Evolutionary conservation across 306 rosid genomes (phyloP).

Genomic region (Quercus wislizeni): DNA sequence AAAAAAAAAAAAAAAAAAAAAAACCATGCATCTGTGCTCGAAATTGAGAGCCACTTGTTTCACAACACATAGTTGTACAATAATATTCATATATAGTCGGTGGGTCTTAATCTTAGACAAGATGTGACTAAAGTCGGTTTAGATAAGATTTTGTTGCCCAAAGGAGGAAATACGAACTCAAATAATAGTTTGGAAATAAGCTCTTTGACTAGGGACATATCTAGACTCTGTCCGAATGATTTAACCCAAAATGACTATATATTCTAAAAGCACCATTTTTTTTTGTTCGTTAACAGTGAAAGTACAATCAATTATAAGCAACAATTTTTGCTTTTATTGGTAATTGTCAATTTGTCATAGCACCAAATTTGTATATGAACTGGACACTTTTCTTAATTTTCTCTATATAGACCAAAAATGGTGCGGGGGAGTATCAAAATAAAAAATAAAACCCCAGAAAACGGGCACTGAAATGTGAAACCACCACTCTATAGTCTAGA

Average conservation of each 20-base stretch:
- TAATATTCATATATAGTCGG: background rate
- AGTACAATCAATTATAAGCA: too few relatives aligned
- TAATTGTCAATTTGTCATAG: background rate
- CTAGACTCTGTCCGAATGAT: background rate
- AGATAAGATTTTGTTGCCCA: background rate
- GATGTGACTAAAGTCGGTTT: background rate
- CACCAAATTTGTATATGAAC: background rate
- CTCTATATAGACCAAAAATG: too few relatives aligned
- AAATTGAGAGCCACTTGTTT: constrained; percentile 7
- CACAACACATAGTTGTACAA: background rate
- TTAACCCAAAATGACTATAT: background rate
- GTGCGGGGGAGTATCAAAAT: background rate
- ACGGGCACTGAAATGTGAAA: background rate
- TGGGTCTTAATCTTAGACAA: background rate
- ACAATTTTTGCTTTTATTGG: too few relatives aligned
- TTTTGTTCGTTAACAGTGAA: too few relatives aligned
- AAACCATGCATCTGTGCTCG: background rate
- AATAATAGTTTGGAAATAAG: background rate
- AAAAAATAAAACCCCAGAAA: background rate
- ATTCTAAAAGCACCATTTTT: background rate
- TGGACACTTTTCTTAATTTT: background rate
- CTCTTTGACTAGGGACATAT: background rate
- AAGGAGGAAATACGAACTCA: background rate
- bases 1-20: too few relatives aligned
- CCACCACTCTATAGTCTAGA: background rate